Evolutionary conservation across 2,329 filamentous ascomycete species (phyloP).

Genomic region (Penicillium corylophilum): DNA sequence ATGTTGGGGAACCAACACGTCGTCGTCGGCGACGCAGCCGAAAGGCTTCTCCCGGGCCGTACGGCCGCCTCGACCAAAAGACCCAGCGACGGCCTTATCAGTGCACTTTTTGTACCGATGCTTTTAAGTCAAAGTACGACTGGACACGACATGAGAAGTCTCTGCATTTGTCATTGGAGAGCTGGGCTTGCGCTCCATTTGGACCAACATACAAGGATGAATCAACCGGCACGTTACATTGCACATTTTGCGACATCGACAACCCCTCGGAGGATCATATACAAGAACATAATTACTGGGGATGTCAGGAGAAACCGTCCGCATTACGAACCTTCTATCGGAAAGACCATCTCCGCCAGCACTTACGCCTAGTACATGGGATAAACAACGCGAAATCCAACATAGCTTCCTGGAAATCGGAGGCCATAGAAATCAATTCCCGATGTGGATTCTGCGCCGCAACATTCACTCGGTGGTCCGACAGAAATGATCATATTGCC

Average conservation of each 20-base stretch:
- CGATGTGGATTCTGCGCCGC: neutral
- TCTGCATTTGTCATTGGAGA: neutral
- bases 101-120: neutral
- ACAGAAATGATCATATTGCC: neutral
- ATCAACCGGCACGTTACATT: neutral
- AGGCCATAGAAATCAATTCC: neutral
- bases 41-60: neutral
- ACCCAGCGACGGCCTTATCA: neutral
- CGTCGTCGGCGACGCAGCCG: neutral
- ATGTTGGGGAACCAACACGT: neutral
- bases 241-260: neutral
- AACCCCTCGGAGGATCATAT: neutral
- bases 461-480: neutral
- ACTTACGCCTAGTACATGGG: neutral
- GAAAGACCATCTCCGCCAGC: neutral
- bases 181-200: neutral
- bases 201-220: neutral
- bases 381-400: neutral
- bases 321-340: neutral
- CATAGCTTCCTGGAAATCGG: neutral
- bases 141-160: neutral
- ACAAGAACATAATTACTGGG: neutral
- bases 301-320: neutral
- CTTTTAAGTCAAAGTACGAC: neutral
- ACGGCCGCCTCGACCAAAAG: neutral